phyloP scores from a whole-genome alignment of 164 flowering plant genomes.

The Cinnamomum micranthum region DNA sequence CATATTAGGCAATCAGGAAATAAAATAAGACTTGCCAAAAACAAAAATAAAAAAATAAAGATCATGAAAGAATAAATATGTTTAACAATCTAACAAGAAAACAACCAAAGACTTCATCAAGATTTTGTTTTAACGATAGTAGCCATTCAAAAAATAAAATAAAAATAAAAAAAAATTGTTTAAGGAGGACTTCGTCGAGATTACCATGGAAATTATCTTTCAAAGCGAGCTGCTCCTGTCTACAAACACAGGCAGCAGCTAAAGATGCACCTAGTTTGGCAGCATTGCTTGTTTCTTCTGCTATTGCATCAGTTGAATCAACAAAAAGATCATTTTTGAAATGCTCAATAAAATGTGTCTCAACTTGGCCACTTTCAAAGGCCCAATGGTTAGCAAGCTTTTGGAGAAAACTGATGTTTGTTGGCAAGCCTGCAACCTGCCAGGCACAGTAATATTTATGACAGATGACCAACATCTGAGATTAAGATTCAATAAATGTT shows the following conservation, averaged over 20 bases:
- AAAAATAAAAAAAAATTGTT: too few species aligned
- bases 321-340: conserved; percentile 68
- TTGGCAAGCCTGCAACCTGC: conserved; percentile 98
- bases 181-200: neutral
- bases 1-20: conserved; percentile 4
- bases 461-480: neutral
- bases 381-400: conserved; percentile 82
- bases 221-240: conserved; percentile 38
- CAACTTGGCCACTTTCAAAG: conserved; percentile 74
- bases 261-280: conserved; percentile 57
- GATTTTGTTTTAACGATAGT: neutral
- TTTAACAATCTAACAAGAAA: too few species aligned
- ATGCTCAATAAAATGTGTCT: conserved; percentile 90
- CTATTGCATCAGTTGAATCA: conserved; percentile 39
- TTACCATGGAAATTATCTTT: conserved; percentile 46
- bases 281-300: conserved; percentile 35
- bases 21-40: conserved; percentile 4
- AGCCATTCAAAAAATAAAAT: too few species aligned
- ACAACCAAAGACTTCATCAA: neutral
- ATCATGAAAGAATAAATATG: too few species aligned
- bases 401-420: conserved; percentile 74
- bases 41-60: neutral
- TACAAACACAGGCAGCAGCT: conserved; percentile 77
- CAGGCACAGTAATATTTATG: conserved; percentile 4
- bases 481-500: neutral